Evolutionary conservation across 2,329 filamentous ascomycete species (phyloP), one percentile per base, ranked within the genome.

Genomic region (Clonostachys solani): DNA sequence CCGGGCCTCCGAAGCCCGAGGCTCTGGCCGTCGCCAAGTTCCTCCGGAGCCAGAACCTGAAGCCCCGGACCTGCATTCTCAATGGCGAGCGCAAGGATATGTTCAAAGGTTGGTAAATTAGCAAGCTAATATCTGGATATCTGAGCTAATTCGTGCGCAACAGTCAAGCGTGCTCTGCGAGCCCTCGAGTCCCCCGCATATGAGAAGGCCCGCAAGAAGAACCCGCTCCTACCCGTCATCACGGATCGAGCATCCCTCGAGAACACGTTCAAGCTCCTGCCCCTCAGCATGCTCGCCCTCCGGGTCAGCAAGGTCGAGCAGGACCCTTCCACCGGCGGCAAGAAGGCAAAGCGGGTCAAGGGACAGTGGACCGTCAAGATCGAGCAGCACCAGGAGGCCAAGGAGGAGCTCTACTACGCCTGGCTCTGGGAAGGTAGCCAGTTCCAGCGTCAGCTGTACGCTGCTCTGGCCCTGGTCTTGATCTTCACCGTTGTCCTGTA

Each of bases 11-110:
- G 6, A 94, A 95, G 58, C 92, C 92, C 37, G 84, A 91, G 60
- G 92, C 91, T 17, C 71, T 97, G 42, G 91, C 92, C 9, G 80
- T 99, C 47, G 95, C 94, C 55, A 86, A 89, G 60, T 99, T 95
- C 70, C 73, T 99, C 50, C 84, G 84, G 56, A 68, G 79, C 49
- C 92, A 96, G 70, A 82, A 94, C 50, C 72, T 99, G 54, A 99
- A 99, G 78, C 78, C 81, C 16, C 80, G 94, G 53, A 96, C 92
- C 16, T 92, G 89, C 65, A 95, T 99, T 54, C 80, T 97, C 54
- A 92, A 96, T 55, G 94, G 94, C 59, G 92, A 96, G 77, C 83
- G 94, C 60, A 97, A 96, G 72, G 92, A 99, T 55, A 95, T 99
- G 89, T 97, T 99, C 70, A 87, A 86, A 78, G 91, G 90, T 92